A percentile compares a stretch with the other conserved stretches of the same genome.
These are phyloP conservation scores for Boletus smithii DNA, from an alignment of 1,284 basidiomycete species.

Conservation along the genomic window DNA sequence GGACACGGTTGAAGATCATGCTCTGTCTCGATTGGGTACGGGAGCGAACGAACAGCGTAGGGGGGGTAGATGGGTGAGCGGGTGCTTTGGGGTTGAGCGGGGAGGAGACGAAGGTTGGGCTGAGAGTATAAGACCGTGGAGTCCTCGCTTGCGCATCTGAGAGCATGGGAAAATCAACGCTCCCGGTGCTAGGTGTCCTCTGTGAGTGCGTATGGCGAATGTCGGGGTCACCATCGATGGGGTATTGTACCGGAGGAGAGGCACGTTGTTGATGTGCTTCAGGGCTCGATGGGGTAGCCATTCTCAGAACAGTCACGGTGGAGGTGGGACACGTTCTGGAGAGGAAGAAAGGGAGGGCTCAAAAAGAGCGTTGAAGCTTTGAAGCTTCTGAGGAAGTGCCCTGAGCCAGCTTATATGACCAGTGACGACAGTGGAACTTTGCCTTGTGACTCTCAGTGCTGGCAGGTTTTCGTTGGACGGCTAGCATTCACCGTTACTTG, in stretches of 20 bases:
- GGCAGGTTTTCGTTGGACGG: constrained; percentile 6
- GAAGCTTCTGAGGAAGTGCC: too few species aligned
- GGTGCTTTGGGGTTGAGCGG: constrained; percentile 45
- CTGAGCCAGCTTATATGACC: constrained; percentile 5
- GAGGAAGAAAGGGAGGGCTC: not conserved
- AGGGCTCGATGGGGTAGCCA: constrained; percentile 3
- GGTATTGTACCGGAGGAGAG: not conserved
- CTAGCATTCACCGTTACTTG: not conserved
- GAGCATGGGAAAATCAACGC: constrained; percentile 18
- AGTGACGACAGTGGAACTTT: not conserved
- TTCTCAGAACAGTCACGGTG: constrained; percentile 8
- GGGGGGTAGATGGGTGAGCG: constrained; percentile 13
- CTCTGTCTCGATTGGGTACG: constrained; percentile 35
- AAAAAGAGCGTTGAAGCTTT: not conserved
- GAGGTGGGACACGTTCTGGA: constrained; percentile 3
- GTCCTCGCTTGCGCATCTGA: constrained; percentile 18
- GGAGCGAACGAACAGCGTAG: constrained; percentile 25
- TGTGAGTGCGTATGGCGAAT: constrained; percentile 8
- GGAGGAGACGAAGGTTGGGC: constrained; percentile 43
- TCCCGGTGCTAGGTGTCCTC: constrained; percentile 22
- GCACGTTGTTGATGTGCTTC: not conserved
- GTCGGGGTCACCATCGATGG: constrained; percentile 15
- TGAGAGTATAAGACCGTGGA: constrained; percentile 30
- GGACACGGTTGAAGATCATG: constrained; percentile 39
- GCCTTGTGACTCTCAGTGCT: constrained; percentile 11